These are phyloP conservation scores for Penicillium sp. DNA, from an alignment of 2,329 filamentous ascomycete genomes.

Conservation along the genomic window DNA sequence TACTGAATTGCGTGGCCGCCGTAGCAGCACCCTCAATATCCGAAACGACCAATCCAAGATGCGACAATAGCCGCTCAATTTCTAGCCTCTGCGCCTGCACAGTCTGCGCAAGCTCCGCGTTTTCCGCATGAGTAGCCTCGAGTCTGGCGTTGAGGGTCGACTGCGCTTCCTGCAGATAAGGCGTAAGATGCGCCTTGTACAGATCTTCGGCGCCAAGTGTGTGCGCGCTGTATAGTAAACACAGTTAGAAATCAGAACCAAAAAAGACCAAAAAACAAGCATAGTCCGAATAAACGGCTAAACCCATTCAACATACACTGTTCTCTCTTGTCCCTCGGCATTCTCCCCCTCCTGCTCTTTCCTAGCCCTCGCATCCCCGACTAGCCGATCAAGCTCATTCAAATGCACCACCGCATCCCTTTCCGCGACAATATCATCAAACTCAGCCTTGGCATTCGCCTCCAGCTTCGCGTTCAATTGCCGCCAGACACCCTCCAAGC, in stretches of 20 bases:
- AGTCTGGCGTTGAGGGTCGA: conserved; percentile 51
- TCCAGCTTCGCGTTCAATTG: conserved; percentile 60
- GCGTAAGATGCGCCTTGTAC: conserved; percentile 58
- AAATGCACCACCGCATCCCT: conserved; percentile 56
- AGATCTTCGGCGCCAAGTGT: conserved; percentile 56
- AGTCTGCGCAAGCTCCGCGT: conserved; percentile 51
- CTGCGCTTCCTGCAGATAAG: conserved; percentile 53
- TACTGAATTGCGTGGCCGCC: conserved; percentile 41
- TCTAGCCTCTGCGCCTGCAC: conserved; percentile 56
- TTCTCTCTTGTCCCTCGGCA: conserved; percentile 35
- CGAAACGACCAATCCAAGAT: conserved; percentile 55
- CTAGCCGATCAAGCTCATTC: conserved; percentile 60
- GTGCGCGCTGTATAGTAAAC: conserved; percentile 50
- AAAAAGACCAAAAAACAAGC: not conserved
- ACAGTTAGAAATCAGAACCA: conserved; percentile 1
- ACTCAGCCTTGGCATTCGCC: conserved; percentile 56
- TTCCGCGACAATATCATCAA: conserved; percentile 59
- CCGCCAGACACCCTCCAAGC: conserved; percentile 56
- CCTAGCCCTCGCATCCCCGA: conserved; percentile 57
- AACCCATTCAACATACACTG: conserved; percentile 46
- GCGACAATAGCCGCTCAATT: conserved; percentile 54
- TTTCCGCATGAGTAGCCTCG: conserved; percentile 51
- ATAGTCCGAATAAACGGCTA: not conserved
- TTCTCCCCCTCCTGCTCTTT: conserved; percentile 40
- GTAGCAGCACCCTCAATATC: conserved; percentile 55